Evolutionary conservation across 179 eudicot species (phyloP).

Genomic region (Silene coronaria): DNA sequence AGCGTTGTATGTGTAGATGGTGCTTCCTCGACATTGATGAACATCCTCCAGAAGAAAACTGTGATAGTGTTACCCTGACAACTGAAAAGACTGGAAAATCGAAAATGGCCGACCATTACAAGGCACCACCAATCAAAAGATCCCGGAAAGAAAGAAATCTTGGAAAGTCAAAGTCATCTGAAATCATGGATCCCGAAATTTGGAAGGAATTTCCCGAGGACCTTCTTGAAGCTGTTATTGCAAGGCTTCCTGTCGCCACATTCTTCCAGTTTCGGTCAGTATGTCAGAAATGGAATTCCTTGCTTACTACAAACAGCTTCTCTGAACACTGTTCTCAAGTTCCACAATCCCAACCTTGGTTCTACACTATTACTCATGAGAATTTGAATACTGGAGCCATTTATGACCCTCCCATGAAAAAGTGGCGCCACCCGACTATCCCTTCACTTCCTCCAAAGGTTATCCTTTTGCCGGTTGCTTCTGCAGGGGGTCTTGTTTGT

Average conservation of each 20-base stretch:
- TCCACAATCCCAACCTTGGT: slow-evolving; percentile 62
- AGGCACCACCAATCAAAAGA: slow-evolving; percentile 63
- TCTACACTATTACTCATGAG: slow-evolving; percentile 67
- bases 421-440: slow-evolving; percentile 74
- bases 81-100: slow-evolving; percentile 41
- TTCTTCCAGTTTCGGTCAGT: slow-evolving; percentile 81
- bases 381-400: slow-evolving; percentile 59
- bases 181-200: slow-evolving; percentile 51
- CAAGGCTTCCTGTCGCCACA: slow-evolving; percentile 71
- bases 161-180: slow-evolving; percentile 33
- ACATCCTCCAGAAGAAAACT: slow-evolving; percentile 40
- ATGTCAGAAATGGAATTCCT: slow-evolving; percentile 77
- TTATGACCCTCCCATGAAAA: slow-evolving; percentile 66
- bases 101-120: slow-evolving; percentile 54
- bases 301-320: slow-evolving; percentile 61
- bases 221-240: slow-evolving; percentile 74
- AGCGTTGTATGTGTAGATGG: slow-evolving; percentile 39
- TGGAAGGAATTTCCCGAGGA: slow-evolving; percentile 92
- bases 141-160: slow-evolving; percentile 51
- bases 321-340: slow-evolving; percentile 53
- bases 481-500: slow-evolving; percentile 89
- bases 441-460: slow-evolving; percentile 58
- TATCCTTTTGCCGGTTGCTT: slow-evolving; percentile 77
- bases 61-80: slow-evolving; percentile 36
- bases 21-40: slow-evolving; percentile 51